Conservation (phyloP, 2,329 filamentous ascomycete species). For the Fusarium udum region DNA sequence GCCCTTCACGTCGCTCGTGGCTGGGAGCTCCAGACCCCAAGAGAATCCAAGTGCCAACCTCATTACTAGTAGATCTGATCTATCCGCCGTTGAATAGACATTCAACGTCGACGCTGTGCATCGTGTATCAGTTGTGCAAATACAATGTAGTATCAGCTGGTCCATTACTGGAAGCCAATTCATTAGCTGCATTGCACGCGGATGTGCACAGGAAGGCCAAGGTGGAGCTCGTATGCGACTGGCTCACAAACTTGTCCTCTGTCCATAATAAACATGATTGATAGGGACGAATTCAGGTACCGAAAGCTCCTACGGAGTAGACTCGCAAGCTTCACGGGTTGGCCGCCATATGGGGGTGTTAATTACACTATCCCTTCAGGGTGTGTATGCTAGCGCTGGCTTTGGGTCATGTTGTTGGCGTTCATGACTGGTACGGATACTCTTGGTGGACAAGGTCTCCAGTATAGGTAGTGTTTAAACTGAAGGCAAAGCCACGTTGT, state of each 20-base stretch:
- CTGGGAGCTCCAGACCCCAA: slow-evolving; percentile 33
- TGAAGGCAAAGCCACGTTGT: slow-evolving; percentile 16
- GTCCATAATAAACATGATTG: background rate
- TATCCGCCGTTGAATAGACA: slow-evolving; percentile 4
- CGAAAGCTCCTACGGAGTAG: background rate
- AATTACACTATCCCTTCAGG: slow-evolving; percentile 15
- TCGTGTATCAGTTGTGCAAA: slow-evolving; percentile 24
- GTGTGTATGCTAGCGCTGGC: slow-evolving; percentile 11
- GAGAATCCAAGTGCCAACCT: slow-evolving; percentile 32
- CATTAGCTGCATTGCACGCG: slow-evolving; percentile 11
- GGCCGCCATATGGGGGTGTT: slow-evolving; percentile 6
- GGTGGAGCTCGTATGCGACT: slow-evolving; percentile 7
- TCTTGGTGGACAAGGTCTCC: slow-evolving; percentile 19
- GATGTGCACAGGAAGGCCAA: slow-evolving; percentile 8
- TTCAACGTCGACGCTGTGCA: slow-evolving; percentile 8
- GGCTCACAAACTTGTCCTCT: background rate
- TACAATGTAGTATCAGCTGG: background rate
- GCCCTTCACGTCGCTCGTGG: slow-evolving; percentile 16
- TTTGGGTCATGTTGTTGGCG: slow-evolving; percentile 6
- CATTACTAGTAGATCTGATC: slow-evolving; percentile 20
- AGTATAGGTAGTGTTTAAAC: slow-evolving; percentile 4
- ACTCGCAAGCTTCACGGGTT: slow-evolving; percentile 19
- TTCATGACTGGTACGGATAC: slow-evolving; percentile 15
- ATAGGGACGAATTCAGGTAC: slow-evolving; percentile 18
- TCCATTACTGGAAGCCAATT: background rate